A percentile compares a stretch with the other conserved stretches of the same genome.
phyloP scores from a whole-genome alignment of 129 eudicot genomes.

The Cynara cardunculus region DNA sequence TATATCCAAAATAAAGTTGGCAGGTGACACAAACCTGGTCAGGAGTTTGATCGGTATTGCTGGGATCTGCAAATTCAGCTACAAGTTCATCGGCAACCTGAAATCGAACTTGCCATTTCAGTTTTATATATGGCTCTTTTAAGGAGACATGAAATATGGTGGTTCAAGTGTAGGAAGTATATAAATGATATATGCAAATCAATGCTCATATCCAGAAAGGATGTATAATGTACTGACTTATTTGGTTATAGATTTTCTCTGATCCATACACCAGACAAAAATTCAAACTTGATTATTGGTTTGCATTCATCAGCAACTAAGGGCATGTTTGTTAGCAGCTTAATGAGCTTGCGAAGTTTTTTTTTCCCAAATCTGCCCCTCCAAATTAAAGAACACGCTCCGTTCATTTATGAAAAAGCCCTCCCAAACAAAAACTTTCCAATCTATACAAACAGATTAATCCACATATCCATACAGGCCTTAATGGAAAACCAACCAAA shows the following conservation, averaged over 20 bases:
- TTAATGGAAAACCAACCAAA: too few relatives aligned
- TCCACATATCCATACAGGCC: too few relatives aligned
- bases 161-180: conserved; percentile 5
- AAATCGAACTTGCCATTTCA: conserved; percentile 9
- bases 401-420: too few relatives aligned
- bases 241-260: background rate
- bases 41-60: conserved; percentile 36
- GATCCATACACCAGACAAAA: background rate
- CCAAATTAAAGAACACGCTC: too few relatives aligned
- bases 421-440: too few relatives aligned
- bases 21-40: conserved; percentile 40
- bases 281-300: background rate
- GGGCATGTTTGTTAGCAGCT: background rate
- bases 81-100: conserved; percentile 93
- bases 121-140: background rate
- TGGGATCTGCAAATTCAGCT: conserved; percentile 68
- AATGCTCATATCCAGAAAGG: background rate
- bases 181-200: background rate
- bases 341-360: background rate
- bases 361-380: too few relatives aligned
- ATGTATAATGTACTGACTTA: background rate
- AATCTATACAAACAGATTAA: too few relatives aligned
- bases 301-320: background rate
- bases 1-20: conserved; percentile 17
- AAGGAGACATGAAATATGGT: background rate